Evolutionary conservation across 805 yeast genomes (phyloP).

Genomic region (Starmerella kuoi): DNA sequence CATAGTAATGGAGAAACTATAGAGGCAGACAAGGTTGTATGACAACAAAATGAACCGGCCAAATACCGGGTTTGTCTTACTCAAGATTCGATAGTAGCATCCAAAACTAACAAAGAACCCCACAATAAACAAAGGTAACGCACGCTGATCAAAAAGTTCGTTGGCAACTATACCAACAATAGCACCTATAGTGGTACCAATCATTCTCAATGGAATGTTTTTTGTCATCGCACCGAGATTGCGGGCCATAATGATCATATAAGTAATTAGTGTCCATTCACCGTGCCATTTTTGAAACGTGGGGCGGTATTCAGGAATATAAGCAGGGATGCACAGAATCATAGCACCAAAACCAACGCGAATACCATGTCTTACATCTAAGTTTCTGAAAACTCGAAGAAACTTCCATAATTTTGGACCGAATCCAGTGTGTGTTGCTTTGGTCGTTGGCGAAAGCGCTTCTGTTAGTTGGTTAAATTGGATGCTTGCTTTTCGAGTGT

Average conservation of each 20-base stretch:
- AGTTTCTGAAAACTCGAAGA: slow-evolving; percentile 42
- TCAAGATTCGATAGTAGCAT: slow-evolving; percentile 44
- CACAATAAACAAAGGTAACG: slow-evolving; percentile 39
- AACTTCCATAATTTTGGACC: slow-evolving; percentile 28
- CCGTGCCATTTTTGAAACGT: slow-evolving; percentile 56
- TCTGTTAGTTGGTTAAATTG: slow-evolving; percentile 14
- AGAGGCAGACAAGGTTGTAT: slow-evolving; percentile 65
- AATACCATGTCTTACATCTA: slow-evolving; percentile 66
- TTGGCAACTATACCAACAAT: slow-evolving; percentile 42
- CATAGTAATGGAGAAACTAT: slow-evolving; percentile 55
- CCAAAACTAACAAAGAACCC: slow-evolving; percentile 33
- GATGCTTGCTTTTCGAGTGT: background rate
- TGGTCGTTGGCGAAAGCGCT: slow-evolving; percentile 16
- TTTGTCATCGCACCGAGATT: slow-evolving; percentile 74
- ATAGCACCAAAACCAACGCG: slow-evolving; percentile 71
- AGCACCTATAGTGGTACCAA: slow-evolving; percentile 70
- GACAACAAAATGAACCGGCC: slow-evolving; percentile 55
- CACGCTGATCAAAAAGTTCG: slow-evolving; percentile 36
- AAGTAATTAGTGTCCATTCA: slow-evolving; percentile 78
- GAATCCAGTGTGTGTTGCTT: slow-evolving; percentile 13
- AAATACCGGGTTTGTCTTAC: slow-evolving; percentile 32
- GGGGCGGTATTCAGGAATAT: slow-evolving; percentile 42
- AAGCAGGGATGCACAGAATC: slow-evolving; percentile 54
- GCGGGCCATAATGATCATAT: slow-evolving; percentile 72
- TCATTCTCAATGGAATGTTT: slow-evolving; percentile 40